A percentile compares a stretch with the other conserved stretches of the same genome.
phyloP scores from a whole-genome alignment of 129 eudicot species.

The Centaurea solstitialis region DNA sequence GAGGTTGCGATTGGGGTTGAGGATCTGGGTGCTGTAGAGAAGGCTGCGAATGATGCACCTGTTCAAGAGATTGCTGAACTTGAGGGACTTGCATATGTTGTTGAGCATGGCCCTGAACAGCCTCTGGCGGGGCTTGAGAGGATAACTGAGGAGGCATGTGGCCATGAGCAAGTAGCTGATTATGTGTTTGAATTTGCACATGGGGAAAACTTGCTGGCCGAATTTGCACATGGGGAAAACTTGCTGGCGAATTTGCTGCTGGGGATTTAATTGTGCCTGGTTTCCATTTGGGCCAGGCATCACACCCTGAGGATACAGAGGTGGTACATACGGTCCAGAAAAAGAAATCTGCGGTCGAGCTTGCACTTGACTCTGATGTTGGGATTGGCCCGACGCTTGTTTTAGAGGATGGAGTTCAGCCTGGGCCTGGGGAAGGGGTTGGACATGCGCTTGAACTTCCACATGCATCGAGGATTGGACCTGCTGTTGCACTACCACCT shows the following conservation, averaged over 20 bases:
- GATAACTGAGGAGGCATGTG: constrained; percentile 31
- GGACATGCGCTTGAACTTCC: not conserved
- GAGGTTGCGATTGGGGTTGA: constrained; percentile 33
- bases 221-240: constrained; percentile 35
- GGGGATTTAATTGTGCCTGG: constrained; percentile 15
- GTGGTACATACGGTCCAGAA: constrained; percentile 18
- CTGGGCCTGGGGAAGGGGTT: constrained; percentile 1
- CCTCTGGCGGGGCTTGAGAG: constrained; percentile 27
- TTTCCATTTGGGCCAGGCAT: not conserved
- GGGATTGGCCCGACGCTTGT: not conserved
- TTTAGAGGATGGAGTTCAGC: no score
- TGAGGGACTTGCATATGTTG: constrained; percentile 49
- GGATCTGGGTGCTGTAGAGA: not conserved
- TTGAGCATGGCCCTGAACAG: constrained; percentile 42
- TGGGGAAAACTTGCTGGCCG: constrained; percentile 37
- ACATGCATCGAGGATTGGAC: constrained; percentile 2
- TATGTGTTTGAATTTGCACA: constrained; percentile 36
- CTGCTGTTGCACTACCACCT: constrained; percentile 10
- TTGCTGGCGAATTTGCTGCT: constrained; percentile 37
- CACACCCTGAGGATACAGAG: constrained; percentile 16
- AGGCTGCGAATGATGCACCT: constrained; percentile 37
- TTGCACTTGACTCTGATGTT: not conserved
- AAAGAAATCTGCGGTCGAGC: constrained; percentile 19
- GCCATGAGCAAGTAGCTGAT: constrained; percentile 41
- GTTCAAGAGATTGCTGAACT: constrained; percentile 51